Evolutionary conservation across 169 alveolate genomes (phyloP).

Genomic region (Plasmodium reichenowi): DNA sequence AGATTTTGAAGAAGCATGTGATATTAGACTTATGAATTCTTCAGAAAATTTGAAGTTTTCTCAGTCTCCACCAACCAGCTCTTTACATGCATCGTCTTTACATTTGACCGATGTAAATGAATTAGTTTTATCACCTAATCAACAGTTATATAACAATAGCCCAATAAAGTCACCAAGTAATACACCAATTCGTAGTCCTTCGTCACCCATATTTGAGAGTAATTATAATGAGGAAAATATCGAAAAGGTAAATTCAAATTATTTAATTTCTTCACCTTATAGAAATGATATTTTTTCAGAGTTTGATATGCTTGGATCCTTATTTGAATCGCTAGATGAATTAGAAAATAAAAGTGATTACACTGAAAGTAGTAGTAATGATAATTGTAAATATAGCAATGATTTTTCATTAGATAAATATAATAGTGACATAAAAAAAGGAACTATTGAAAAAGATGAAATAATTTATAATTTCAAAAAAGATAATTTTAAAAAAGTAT

Average conservation of each 20-base stretch:
- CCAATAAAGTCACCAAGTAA: conserved; percentile 53
- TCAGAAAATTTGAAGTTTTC: conserved; percentile 71
- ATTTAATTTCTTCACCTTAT: conserved; percentile 61
- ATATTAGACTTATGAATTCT: conserved; percentile 63
- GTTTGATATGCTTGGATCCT: conserved; percentile 62
- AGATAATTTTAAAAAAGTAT: conserved; percentile 49
- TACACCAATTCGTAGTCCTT: conserved; percentile 12
- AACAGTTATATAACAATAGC: conserved; percentile 57
- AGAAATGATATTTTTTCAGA: conserved; percentile 71
- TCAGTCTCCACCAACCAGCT: conserved; percentile 75
- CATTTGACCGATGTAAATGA: conserved; percentile 75
- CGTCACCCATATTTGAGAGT: conserved; percentile 61
- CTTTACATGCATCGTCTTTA: conserved; percentile 66
- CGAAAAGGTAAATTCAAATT: conserved; percentile 68
- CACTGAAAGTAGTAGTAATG: conserved; percentile 71
- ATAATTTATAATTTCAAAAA: conserved; percentile 69
- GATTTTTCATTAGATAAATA: conserved; percentile 47
- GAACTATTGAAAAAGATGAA: conserved; percentile 52
- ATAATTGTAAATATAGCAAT: conserved; percentile 16
- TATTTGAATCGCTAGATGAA: conserved; percentile 70
- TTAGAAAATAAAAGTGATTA: conserved; percentile 60
- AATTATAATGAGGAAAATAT: conserved; percentile 65
- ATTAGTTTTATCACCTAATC: conserved; percentile 70
- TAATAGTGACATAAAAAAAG: conserved; percentile 22
- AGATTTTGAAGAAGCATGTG: conserved; percentile 77